Evolutionary conservation across 148 eudicot genomes (phyloP), one percentile per base, ranked within the genome.

Genomic region (Dianthus caryophyllus): DNA sequence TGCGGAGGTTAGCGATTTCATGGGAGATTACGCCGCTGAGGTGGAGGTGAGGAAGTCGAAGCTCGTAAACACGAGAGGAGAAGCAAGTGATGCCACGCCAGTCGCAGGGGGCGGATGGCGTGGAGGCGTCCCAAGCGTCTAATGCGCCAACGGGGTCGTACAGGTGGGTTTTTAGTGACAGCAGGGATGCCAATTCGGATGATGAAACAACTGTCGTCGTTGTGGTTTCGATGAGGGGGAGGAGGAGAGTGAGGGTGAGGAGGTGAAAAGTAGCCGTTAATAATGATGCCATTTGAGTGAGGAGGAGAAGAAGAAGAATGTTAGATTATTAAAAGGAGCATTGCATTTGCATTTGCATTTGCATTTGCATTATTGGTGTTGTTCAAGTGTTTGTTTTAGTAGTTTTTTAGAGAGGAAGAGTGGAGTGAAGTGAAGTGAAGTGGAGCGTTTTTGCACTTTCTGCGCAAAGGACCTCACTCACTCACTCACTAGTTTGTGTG

Each of bases 41-140:
- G 1, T 54, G 82, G 18, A 85, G 82, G 5, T 71, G 73, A 22
- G 94, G 87, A 6, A 85, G 76, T 14, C 80, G 82, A 65, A 88
- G 81, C 12, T 80, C 75, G 6, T 55, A 33, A 0, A 81, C 84
- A 13, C 76, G 59, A 75, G 17, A 39, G 22, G 63, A 29, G 57
- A 27, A 53, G 62, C 94, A 88, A 21, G 16, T 25, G 5, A 88
- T 64, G 39, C 94, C 94, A 26, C 76, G 84, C 94, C 94, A 88
- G 76, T 88, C 94, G 69, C 94, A 88, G 0, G 94, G 94, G 15
- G 94, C 85, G 0, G 66, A 44, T 4, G 86, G 72, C 26, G 93
- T 76, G 33, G 87, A 61, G 0, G 78, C 22, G 59, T 74, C 68
- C 94, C 94, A 87, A 48, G 79, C 77, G 73, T 61, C 62, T 24